Base-by-base conservation (phyloP, 345 rosid species). In the Gossypium longicalyx region DNA sequence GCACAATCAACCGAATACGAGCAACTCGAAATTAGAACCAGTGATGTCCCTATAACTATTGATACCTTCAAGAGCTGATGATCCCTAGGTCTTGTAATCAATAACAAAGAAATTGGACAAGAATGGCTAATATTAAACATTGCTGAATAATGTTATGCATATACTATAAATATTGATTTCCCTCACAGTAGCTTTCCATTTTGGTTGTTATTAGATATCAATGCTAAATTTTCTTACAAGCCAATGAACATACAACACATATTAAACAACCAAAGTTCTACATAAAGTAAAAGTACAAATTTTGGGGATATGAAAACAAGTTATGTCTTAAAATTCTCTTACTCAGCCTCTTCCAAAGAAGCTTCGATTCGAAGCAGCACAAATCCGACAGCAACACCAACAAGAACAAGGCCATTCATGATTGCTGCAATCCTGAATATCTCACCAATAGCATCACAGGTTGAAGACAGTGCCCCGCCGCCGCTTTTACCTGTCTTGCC, bases 321-420 rank as follows among this genome's bases (percentile, higher is more conserved):
- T 34, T 34, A 34, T 34, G 41, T 57, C 25, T 34, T 64, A 67
- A 58, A 20, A 16, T 57, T 57, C 61, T 47, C 70, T 79, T 82
- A 77, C 65, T 78, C 86, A 19, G 85, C 25, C n/a, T 86, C 89
- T 74, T 86, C 89, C 41, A 83, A 0, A 27, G 74, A 56, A 2
- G 89, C 85, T 78, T 86, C 89, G 41, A 83, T 65, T 56, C 83
- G 83, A 23, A 86, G 85, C 56, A 86, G 89, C 63, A 72, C 82
- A 66, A 86, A 86, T 0, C 86, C 86, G 4, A 86, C 85, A 0
- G 86, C 86, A 61, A 86, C 86, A 17, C 89, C 89, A 68, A 86
- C 27, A 16, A 86, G 81, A 71, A 75, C 79, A 53, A 86, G 89
- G 25, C 79, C 89, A 34, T 86, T 86, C 84, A 86, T 83, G 78